Evolutionary conservation across 2,329 filamentous ascomycete species (phyloP), one percentile per base, ranked within the genome.

Genomic region (Aspergillus neoniger): DNA sequence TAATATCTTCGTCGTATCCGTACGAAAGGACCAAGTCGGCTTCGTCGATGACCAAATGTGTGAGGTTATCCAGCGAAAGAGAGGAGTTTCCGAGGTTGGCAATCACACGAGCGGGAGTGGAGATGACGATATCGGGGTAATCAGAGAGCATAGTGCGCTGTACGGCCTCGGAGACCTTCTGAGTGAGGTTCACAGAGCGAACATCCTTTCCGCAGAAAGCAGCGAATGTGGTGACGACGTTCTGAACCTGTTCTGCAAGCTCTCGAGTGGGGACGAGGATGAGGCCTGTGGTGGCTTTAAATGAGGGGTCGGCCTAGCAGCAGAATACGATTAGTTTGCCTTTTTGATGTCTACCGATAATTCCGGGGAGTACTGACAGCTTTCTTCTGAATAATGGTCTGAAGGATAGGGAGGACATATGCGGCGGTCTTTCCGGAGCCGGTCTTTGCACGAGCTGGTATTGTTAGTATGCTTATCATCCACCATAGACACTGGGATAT

Each of bases 391-490:
- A 99, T 80, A 63, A 96, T 91, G 38, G 86, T 85, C 67, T 96
- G 90, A 15, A 99, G 79, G n/a, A 96, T 84, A 1, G 95, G 95
- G 44, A 99, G 83, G 6, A 96, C 81, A 74, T 98, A 98, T 53
- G 95, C 94, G n/a, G 92, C 92, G 10, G 95, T 99, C 83, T 99
- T 99, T 67, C 95, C 95, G 4, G 93, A 96, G 12, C 95, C 95
- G 5, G 95, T 98, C 77, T 94, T 96, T 39, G 94, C 92, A 72
- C 94, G 92, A 57, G 92, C 93, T 83, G 63, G 47, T 62, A 44
- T 48, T 44, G 56, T 75, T 47, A 75, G 68, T 47, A 39, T 44
- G 4, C 5, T 36, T 3, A n/a, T 23, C 7, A 30, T 17, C 4
- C 21, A 38, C 5, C 1, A 12, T 5, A 10, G 9, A 9, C 7